Base-by-base conservation (phyloP, 2,329 filamentous ascomycete species). In the Dothiorella sarmentorum region DNA sequence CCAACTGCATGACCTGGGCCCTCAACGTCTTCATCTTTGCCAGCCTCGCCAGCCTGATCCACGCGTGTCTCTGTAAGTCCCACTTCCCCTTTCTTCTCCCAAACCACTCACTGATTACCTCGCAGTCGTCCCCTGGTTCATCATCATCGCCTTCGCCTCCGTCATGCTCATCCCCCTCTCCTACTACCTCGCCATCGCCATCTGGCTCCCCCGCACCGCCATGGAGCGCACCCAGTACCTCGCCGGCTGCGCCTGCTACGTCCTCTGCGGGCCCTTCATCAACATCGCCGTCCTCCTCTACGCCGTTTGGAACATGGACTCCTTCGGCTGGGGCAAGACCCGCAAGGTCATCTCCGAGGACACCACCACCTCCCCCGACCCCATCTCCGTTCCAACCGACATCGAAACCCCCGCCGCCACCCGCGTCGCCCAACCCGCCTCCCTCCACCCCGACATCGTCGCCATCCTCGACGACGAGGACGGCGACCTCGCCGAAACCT, bases 271-370 rank as follows among this genome's bases (percentile, higher is more conserved):
- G 1, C 76, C 76, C 0, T 73, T 78, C 44, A 69, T 78, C 63
- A 78, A 78, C 64, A 73, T 78, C 24, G 66, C 76, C 37, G 71
- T 78, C 29, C 60, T 78, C 11, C 61, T 72, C 1, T 78, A 77
- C 59, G 76, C 76, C 0, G 67, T 78, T 17, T 65, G 73, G 43
- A 67, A 77, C 53, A 73, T 76, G 5, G 76, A 79, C 58, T 74
- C 76, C 62, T 78, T 78, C 66, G 75, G 73, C 59, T 78, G 76
- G 76, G 76, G 76, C 15, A 78, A 78, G 67, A 78, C 76, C 4
- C 57, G 61, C 18, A 57, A 60, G 17, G 60, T 63, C n/a, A 17
- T 63, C 29, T 63, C 60, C 27, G 38, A 31, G 31, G 61, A 61
- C 51, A 56, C 59, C 20, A 52, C 31, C 7, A 45, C 42, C 27